phyloP scores from a whole-genome alignment of 2,329 filamentous ascomycete species.

The Pseudocercospora pini-densiflorae region DNA sequence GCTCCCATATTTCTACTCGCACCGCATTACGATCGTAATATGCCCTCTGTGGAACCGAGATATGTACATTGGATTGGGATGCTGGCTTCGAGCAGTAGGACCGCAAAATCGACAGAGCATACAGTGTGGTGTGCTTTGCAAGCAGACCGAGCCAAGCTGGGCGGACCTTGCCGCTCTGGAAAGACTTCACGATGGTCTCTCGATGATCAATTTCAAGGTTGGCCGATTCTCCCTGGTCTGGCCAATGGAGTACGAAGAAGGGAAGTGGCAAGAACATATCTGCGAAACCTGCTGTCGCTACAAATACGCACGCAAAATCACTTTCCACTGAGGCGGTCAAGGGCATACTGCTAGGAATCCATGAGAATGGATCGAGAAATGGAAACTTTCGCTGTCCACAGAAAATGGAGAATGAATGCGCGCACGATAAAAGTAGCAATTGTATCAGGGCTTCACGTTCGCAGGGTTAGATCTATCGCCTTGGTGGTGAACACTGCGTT shows the following conservation, averaged over 20 bases:
- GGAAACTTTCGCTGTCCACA: not conserved
- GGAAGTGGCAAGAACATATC: not conserved
- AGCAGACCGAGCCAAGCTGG: not conserved
- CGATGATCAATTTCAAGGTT: not conserved
- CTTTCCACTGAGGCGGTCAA: not conserved
- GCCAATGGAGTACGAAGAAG: not conserved
- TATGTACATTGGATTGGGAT: not conserved
- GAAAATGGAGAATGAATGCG: not conserved
- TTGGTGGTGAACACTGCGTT: not conserved
- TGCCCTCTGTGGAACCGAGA: not conserved
- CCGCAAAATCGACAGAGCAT: not conserved
- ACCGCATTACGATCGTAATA: not conserved
- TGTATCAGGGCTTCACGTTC: not conserved
- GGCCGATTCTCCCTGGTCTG: not conserved
- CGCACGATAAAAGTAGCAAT: not conserved
- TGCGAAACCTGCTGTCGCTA: not conserved
- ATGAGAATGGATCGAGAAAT: too few species aligned
- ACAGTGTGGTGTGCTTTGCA: not conserved
- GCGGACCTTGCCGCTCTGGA: not conserved
- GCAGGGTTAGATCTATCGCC: not conserved
- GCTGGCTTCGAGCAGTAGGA: not conserved
- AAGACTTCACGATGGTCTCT: not conserved
- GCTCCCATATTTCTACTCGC: not conserved
- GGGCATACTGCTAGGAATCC: not conserved
- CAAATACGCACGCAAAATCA: not conserved